Percentiles rank a stretch among this genome's conserved stretches.
These are phyloP conservation scores for Pisolithus microcarpus DNA, from an alignment of 768 basidiomycete species.

Conservation along the genomic window DNA sequence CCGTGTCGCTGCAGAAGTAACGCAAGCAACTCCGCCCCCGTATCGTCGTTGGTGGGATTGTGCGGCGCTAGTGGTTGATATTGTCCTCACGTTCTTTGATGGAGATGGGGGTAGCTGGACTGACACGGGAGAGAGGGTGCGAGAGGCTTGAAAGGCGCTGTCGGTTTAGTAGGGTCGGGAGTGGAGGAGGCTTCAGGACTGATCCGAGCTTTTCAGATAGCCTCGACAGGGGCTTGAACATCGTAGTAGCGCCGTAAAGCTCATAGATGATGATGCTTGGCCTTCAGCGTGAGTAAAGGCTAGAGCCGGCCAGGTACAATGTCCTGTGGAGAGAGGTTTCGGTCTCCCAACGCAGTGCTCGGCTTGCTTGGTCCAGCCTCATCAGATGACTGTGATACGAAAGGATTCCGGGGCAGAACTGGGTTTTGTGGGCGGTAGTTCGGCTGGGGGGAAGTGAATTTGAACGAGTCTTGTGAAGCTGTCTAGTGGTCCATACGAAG, in stretches of 20 bases:
- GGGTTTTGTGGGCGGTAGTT: too few species aligned
- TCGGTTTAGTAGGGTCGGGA: slow-evolving; percentile 14
- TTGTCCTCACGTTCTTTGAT: slow-evolving; percentile 38
- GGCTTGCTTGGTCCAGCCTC: too few species aligned
- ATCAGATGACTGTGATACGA: too few species aligned
- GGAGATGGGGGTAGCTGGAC: slow-evolving; percentile 10
- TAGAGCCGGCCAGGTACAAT: slow-evolving; percentile 3
- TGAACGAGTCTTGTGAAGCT: too few species aligned
- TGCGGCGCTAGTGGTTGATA: slow-evolving; percentile 46
- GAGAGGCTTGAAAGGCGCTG: slow-evolving; percentile 16
- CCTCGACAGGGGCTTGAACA: slow-evolving; percentile 5
- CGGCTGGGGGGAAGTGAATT: too few species aligned
- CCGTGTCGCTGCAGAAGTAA: slow-evolving; percentile 46
- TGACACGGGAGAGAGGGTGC: slow-evolving; percentile 20
- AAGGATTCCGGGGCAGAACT: too few species aligned
- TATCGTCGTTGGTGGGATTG: slow-evolving; percentile 44
- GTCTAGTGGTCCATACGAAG: too few species aligned
- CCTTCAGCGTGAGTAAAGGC: slow-evolving; percentile 1
- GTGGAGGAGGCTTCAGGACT: slow-evolving; percentile 22
- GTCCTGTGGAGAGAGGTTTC: slow-evolving; percentile 6
- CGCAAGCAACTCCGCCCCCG: slow-evolving; percentile 44
- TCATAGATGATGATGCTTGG: slow-evolving; percentile 2
- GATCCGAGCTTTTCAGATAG: slow-evolving; percentile 15
- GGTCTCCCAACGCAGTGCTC: too few species aligned
- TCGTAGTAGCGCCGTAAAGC: slow-evolving; percentile 2